A percentile compares a stretch with the other conserved stretches of the same genome.
Conservation (phyloP, 1,284 basidiomycete species). For the Cryptococcus amylolentus region DNA sequence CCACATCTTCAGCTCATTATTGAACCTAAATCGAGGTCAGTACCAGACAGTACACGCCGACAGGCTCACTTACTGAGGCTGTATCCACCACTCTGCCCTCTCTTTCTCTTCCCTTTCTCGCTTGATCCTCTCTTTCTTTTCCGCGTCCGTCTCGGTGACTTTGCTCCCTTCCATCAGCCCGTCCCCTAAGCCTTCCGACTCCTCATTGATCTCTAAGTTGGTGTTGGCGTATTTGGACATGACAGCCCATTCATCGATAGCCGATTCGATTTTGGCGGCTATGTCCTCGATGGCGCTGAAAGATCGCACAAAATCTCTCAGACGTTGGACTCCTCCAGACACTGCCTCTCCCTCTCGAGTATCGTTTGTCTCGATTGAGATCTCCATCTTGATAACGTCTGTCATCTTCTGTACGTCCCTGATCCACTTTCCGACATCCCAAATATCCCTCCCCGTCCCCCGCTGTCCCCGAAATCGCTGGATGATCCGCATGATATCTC, state of each 20-base stretch:
- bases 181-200: conserved; percentile 17
- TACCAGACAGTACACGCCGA: not conserved
- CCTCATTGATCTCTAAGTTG: conserved; percentile 24
- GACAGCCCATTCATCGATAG: conserved; percentile 53
- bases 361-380: conserved; percentile 43
- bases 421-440: conserved; percentile 41
- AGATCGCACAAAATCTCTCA: conserved; percentile 56
- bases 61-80: conserved; percentile 59
- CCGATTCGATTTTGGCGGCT: conserved; percentile 59
- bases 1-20: conserved; percentile 56
- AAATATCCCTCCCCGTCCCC: conserved; percentile 60
- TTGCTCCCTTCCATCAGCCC: conserved; percentile 10
- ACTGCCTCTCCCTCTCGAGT: not conserved
- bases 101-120: conserved; percentile 31
- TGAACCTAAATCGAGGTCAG: conserved; percentile 59
- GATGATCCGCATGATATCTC: conserved; percentile 72
- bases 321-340: conserved; percentile 16
- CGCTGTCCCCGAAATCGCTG: conserved; percentile 72
- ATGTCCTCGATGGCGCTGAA: conserved; percentile 61
- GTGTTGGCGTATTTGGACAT: conserved; percentile 20
- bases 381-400: conserved; percentile 50
- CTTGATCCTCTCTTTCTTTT: conserved; percentile 19
- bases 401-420: conserved; percentile 27
- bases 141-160: conserved; percentile 9
- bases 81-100: conserved; percentile 60